phyloP scores from a whole-genome alignment of 1,284 basidiomycete species.

The Melampsora americana region DNA sequence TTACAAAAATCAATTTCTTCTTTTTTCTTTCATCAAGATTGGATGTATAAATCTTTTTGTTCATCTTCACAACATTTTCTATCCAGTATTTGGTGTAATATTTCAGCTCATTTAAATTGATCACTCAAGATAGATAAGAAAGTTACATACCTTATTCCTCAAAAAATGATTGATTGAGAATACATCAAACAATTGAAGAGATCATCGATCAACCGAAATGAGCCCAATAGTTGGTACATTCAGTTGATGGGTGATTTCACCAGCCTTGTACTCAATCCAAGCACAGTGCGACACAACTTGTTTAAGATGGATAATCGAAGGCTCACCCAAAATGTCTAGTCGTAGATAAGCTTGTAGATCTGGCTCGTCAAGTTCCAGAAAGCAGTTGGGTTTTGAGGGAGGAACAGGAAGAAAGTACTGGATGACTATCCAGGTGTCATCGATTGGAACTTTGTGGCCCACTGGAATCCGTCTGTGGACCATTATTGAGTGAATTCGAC shows the following conservation, averaged over 20 bases:
- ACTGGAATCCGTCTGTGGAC: neutral
- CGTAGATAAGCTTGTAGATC: conserved; percentile 3
- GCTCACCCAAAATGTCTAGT: neutral
- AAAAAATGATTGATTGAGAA: too few relatives aligned
- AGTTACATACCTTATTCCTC: too few relatives aligned
- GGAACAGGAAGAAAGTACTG: conserved; percentile 6
- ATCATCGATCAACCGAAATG: conserved; percentile 13
- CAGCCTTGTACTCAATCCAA: conserved; percentile 13
- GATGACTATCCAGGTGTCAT: neutral
- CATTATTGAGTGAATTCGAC: neutral
- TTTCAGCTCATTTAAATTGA: too few relatives aligned
- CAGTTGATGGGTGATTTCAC: neutral
- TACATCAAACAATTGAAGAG: too few relatives aligned
- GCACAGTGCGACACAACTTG: conserved; percentile 10
- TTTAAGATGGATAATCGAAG: neutral
- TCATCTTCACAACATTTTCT: too few relatives aligned
- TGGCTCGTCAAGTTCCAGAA: neutral
- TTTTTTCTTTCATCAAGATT: too few relatives aligned
- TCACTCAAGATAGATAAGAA: too few relatives aligned
- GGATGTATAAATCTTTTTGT: too few relatives aligned
- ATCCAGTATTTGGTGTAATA: too few relatives aligned
- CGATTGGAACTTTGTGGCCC: neutral
- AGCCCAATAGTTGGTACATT: neutral
- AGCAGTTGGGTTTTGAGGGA: too few relatives aligned
- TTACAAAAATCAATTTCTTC: too few relatives aligned